Percentiles rank a stretch among this genome's conserved stretches.
phyloP scores from a whole-genome alignment of 2,329 filamentous ascomycete species.

The Cadophora malorum region DNA sequence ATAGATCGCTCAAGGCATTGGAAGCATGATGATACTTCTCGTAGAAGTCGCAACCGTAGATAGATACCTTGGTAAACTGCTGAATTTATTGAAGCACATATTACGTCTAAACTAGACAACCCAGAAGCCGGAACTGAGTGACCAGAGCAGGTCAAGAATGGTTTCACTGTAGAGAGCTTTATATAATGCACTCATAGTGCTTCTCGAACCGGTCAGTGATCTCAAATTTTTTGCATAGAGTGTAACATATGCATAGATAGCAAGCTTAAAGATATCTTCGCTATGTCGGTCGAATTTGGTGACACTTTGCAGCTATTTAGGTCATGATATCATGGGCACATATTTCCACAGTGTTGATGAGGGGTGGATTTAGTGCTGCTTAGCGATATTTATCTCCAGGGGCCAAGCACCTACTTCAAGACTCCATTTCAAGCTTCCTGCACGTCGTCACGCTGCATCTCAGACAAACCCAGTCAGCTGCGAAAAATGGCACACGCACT shows the following conservation, averaged over 20 bases:
- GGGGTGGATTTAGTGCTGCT: background rate
- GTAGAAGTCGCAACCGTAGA: background rate
- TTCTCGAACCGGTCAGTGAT: background rate
- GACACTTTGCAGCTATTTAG: background rate
- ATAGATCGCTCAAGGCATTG: constrained; percentile 37
- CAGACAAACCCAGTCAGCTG: constrained; percentile 21
- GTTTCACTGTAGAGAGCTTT: too few species aligned
- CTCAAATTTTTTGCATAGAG: background rate
- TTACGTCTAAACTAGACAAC: too few species aligned
- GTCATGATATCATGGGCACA: background rate
- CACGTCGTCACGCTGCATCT: constrained; percentile 31
- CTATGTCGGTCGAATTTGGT: too few species aligned
- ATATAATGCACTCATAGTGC: background rate
- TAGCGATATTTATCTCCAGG: constrained; percentile 13
- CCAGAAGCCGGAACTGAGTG: too few species aligned
- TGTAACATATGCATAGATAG: background rate
- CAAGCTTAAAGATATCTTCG: too few species aligned
- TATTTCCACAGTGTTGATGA: background rate
- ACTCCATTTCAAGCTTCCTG: constrained; percentile 25
- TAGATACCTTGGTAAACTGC: background rate
- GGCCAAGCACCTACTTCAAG: constrained; percentile 15
- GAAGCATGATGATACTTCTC: constrained; percentile 11
- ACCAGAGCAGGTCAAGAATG: too few species aligned
- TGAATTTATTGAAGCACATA: too few species aligned
- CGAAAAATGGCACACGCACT: constrained; percentile 40